phyloP scores from a whole-genome alignment of 2,329 filamentous ascomycete genomes.

The Fusarium sp. region DNA sequence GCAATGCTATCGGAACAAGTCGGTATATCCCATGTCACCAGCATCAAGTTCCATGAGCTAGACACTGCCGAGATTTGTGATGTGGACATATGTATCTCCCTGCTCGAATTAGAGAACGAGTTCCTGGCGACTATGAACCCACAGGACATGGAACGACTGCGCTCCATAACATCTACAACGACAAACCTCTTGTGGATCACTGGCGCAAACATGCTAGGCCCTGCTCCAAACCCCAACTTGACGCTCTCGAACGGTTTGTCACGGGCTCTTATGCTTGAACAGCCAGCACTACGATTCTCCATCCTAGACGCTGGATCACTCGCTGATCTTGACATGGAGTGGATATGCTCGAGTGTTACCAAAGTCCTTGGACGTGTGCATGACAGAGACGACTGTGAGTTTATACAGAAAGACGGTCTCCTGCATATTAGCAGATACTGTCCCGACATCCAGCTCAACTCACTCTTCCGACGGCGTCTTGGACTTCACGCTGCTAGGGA shows the following conservation, averaged over 20 bases:
- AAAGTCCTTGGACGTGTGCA: not conserved
- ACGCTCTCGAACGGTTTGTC: not conserved
- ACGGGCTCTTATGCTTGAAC: not conserved
- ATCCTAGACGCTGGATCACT: not conserved
- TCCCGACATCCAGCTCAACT: not conserved
- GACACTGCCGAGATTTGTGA: not conserved
- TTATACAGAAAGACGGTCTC: not conserved
- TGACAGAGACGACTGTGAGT: not conserved
- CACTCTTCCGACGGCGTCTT: not conserved
- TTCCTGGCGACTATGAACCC: not conserved
- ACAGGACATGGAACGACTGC: not conserved
- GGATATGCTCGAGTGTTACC: not conserved
- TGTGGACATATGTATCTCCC: not conserved
- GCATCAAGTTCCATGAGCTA: not conserved
- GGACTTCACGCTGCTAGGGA: not conserved
- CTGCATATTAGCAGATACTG: not conserved
- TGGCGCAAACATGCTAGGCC: not conserved
- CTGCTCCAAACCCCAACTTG: not conserved
- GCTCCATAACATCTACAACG: not conserved
- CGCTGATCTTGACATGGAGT: not conserved
- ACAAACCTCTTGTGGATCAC: not conserved
- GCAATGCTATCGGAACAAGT: not conserved
- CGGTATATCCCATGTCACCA: not conserved
- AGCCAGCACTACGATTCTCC: not conserved
- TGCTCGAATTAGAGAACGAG: not conserved